These are phyloP conservation scores for Ustilago esculenta DNA, from an alignment of 1,284 basidiomycete genomes.

Conservation along the genomic window DNA sequence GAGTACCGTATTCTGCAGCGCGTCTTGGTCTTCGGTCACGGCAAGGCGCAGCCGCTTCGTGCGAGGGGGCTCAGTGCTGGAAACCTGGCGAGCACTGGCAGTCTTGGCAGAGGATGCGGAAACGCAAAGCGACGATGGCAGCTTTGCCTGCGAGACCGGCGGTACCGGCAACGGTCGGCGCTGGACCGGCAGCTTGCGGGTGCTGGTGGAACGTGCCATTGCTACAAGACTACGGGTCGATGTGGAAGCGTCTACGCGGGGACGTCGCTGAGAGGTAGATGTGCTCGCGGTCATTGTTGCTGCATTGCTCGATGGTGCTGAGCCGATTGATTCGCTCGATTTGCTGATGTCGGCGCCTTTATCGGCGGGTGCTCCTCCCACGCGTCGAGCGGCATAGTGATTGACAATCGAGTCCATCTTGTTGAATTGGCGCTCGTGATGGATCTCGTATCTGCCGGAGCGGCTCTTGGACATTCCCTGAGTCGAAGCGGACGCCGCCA, in stretches of 20 bases:
- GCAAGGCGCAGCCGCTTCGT: conserved; percentile 37
- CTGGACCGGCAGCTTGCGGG: conserved; percentile 9
- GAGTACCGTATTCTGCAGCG: conserved; percentile 32
- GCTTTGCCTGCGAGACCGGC: conserved; percentile 21
- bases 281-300: conserved; percentile 13
- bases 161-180: conserved; percentile 27
- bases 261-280: conserved; percentile 3
- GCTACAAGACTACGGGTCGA: conserved; percentile 35
- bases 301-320: neutral
- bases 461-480: conserved; percentile 37
- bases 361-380: conserved; percentile 7
- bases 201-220: conserved; percentile 21
- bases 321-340: neutral
- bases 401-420: conserved; percentile 57
- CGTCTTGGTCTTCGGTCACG: conserved; percentile 27
- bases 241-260: conserved; percentile 32
- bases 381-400: conserved; percentile 51
- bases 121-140: conserved; percentile 3
- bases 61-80: conserved; percentile 11
- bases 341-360: conserved; percentile 2
- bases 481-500: conserved; percentile 21
- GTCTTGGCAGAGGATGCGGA: neutral
- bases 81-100: conserved; percentile 6
- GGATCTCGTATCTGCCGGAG: conserved; percentile 42
- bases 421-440: conserved; percentile 48